Evolutionary conservation across 108 stramenopile species (phyloP).

Genomic region (Fragilariopsis cylindrus): DNA sequence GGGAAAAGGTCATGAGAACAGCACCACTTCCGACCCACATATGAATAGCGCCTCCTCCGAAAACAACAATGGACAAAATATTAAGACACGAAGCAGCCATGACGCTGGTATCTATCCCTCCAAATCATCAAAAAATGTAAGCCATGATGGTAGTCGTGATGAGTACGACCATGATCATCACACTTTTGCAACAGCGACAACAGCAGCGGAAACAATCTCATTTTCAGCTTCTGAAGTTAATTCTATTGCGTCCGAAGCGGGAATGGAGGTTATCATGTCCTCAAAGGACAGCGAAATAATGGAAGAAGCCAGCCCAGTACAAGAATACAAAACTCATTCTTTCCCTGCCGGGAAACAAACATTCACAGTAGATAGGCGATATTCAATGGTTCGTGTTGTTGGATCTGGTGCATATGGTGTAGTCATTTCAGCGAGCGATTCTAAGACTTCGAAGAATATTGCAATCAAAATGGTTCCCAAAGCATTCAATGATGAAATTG

Average conservation of each 20-base stretch:
- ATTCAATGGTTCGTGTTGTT: conserved; percentile 79
- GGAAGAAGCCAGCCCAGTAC: conserved; percentile 27
- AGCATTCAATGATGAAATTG: conserved; percentile 97
- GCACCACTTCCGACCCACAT: conserved; percentile 6
- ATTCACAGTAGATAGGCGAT: conserved; percentile 84
- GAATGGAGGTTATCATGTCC: conserved; percentile 57
- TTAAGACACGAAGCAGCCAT: conserved; percentile 17
- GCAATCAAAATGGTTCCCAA: conserved; percentile 98
- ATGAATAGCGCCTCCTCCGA: neutral
- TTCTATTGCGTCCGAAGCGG: conserved; percentile 45
- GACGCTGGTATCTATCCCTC: conserved; percentile 24
- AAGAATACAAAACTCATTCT: conserved; percentile 65
- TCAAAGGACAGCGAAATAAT: conserved; percentile 19
- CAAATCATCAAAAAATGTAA: conserved; percentile 25
- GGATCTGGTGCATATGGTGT: conserved; percentile 99
- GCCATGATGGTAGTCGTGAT: conserved; percentile 31
- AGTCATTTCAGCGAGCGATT: conserved; percentile 89
- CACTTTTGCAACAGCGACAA: conserved; percentile 57
- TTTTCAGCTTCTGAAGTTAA: conserved; percentile 56
- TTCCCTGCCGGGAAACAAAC: conserved; percentile 85
- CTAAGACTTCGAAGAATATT: conserved; percentile 67
- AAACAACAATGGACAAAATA: conserved; percentile 14
- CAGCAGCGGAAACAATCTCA: conserved; percentile 57
- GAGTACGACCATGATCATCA: conserved; percentile 53
- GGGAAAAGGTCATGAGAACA: conserved; percentile 3